Base-by-base conservation (phyloP, 352 stramenopile genomes). In the Pythium monospermum region DNA sequence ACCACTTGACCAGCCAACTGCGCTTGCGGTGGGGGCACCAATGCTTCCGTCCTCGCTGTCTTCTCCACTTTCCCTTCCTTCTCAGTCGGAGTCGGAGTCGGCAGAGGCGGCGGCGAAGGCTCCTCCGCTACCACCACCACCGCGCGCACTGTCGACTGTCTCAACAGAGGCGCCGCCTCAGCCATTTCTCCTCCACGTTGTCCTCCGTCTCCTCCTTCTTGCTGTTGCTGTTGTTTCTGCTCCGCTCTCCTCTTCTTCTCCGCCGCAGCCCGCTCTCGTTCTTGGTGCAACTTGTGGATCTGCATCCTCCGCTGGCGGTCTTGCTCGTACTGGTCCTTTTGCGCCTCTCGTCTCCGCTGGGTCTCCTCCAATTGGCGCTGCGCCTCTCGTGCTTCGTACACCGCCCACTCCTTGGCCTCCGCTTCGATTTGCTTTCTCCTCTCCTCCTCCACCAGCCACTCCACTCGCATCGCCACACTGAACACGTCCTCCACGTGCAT, bases 261-360 rank as follows among this genome's bases (percentile, higher is more conserved):
- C 35, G 75, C 68, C 2, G 42, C 58, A 6, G 57, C 37, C 11
- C 49, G 58, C 26, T 62, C 71, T 1, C 73, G 66, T 26, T 89
- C 66, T 38, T 77, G 76, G 33, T 86, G 75, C 12, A 89, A 42
- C 3, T 67, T 66, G 47, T 87, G 78, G 37, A 89, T 80, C 54
- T 89, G 70, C 53, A 87, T 73, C 11, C 76, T 65, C 2, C 73
- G 73, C 23, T 69, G 61, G 18, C 80, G 80, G 49, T 89, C 78
- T 30, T 80, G 61, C 16, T 85, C 73, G 43, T 87, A 86, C 47
- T 87, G 76, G 33, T 82, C 58, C 0, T 73, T 76, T 53, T 79
- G 77, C 5, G 68, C 65, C 3, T 76, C 72, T 15, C 78, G 72
- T 2, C 78, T 49, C 27, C 64, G 44, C 26, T 68, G 43, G 0